phyloP scores from a whole-genome alignment of 1,284 basidiomycete species.

The Trametes polyzona region DNA sequence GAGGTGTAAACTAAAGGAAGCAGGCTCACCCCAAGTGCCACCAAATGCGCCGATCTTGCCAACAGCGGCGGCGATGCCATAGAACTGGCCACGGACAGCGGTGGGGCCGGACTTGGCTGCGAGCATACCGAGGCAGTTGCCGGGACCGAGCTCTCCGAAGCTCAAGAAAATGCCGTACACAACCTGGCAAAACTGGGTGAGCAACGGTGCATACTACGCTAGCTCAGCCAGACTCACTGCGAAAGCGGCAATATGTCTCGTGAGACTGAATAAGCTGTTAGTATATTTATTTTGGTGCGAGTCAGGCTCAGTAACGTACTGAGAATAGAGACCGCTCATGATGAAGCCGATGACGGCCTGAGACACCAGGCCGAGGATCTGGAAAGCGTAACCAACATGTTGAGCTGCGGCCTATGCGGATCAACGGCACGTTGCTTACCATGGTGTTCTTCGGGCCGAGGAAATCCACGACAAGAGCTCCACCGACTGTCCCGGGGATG shows the following conservation, averaged over 20 bases:
- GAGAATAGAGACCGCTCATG: constrained; percentile 79
- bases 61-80: constrained; percentile 83
- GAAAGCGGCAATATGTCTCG: constrained; percentile 74
- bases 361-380: constrained; percentile 71
- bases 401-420: background rate
- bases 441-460: constrained; percentile 79
- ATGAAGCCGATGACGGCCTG: constrained; percentile 82
- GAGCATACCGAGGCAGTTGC: constrained; percentile 80
- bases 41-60: constrained; percentile 92
- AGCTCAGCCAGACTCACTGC: constrained; percentile 50
- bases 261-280: constrained; percentile 41
- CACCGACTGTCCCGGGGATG: constrained; percentile 77
- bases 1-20: background rate
- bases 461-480: constrained; percentile 79
- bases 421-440: constrained; percentile 41
- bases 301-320: constrained; percentile 43
- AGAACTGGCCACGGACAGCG: constrained; percentile 85
- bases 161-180: constrained; percentile 91
- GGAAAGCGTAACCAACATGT: background rate
- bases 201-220: background rate
- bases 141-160: constrained; percentile 81
- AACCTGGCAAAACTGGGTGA: constrained; percentile 43
- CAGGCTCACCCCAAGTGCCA: constrained; percentile 73
- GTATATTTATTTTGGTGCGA: background rate
- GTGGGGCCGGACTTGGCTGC: constrained; percentile 86